Evolutionary conservation across 2,329 filamentous ascomycete genomes (phyloP).

Genomic region (Fusarium scirpi): DNA sequence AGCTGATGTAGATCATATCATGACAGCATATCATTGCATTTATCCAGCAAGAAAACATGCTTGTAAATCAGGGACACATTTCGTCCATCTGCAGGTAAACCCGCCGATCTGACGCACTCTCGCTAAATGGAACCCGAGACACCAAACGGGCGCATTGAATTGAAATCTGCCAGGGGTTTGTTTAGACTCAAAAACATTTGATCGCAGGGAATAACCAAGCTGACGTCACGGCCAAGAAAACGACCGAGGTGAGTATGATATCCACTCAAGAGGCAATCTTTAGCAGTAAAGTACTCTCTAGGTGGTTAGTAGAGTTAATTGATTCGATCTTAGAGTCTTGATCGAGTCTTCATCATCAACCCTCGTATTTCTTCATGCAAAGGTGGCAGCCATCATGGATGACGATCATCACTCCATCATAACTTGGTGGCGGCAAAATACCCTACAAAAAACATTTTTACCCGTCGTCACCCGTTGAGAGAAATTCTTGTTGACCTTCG

Average conservation of each 20-base stretch:
- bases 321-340: conserved; percentile 16
- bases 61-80: not conserved
- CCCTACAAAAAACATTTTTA: not conserved
- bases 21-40: not conserved
- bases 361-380: conserved; percentile 20
- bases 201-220: conserved; percentile 17
- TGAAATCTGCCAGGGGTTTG: conserved; percentile 3
- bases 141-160: conserved; percentile 25
- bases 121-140: conserved; percentile 23
- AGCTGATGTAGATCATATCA: conserved; percentile 1
- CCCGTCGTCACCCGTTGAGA: conserved; percentile 11
- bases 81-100: not conserved
- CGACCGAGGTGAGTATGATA: conserved; percentile 20
- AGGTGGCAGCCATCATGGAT: conserved; percentile 7
- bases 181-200: no score
- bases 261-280: conserved; percentile 21
- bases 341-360: conserved; percentile 6
- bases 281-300: not conserved
- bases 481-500: conserved; percentile 13
- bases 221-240: conserved; percentile 43
- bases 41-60: conserved; percentile 1
- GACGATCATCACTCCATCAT: conserved; percentile 14
- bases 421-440: conserved; percentile 13
- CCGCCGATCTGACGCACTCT: conserved; percentile 22
- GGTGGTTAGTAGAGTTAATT: not conserved